Base-by-base conservation (phyloP, 768 basidiomycete species). In the Suillus decipiens region DNA sequence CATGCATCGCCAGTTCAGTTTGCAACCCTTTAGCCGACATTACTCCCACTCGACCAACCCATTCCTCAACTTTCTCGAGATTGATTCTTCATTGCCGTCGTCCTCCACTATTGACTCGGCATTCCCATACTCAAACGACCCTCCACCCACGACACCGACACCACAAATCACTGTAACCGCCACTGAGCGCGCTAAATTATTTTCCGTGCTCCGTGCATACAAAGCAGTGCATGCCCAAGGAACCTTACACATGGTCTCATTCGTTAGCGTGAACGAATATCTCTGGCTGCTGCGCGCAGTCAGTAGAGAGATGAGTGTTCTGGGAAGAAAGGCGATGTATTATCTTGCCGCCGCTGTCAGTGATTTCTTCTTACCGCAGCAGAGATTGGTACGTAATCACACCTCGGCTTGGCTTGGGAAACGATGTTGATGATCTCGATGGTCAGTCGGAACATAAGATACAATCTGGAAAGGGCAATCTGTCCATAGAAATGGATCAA, bases 21-120 rank as follows among this genome's bases (percentile, higher is more conserved):
- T 99, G 48, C 95, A 97, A 70, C 97, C 97, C 0, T 99, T 96
- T 82, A 95, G 93, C 72, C 80, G 97, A 56, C 96, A 99, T 74
- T 99, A 99, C 77, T 97, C 95, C 10, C 96, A 99, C 75, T 96
- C 95, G 0, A 95, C 95, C 4, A 96, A 98, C 73, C 96, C 96
- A 0, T 99, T 99, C 78, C 88, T 99, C 63, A 96, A 98, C 75
- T 90, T 99, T 64, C 84, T 99, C 31, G 88, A 94, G 51, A 88
- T 96, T 63, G 78, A 81, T 61, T 53, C 64, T 17, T 36, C 61
- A 5, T 64, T 61, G 39, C 62, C 68, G 3, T 72, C 71, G 48
- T 68, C 69, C n/a, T 66, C 64, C 7, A 62, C 66, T 3, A 42
- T 63, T 5, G 66, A 71, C 33, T 62, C 70, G 14, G 58, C 67